Evolutionary conservation across 192 early-diverging fungal genomes (phyloP), one percentile per base, ranked within the genome.

Genomic region (Anaeromyces robustus): DNA sequence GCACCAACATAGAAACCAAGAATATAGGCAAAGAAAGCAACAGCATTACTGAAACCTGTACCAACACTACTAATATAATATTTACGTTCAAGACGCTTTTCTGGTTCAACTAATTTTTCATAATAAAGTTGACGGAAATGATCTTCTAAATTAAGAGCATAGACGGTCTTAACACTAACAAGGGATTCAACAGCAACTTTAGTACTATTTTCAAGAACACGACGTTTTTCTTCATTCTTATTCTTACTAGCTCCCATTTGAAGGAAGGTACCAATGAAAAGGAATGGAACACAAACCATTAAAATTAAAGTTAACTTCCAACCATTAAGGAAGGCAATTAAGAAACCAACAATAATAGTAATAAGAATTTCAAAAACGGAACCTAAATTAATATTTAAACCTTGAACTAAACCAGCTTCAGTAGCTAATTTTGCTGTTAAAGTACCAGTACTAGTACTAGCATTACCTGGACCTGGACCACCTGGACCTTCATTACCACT

Each of bases 101-200:
- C 32, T 34, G 32, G 32, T 7, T 4, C 32, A 7, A 4, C 12
- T 34, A 34, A 34, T 12, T 34, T 4, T 34, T 34, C 32, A 7
- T 34, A 52, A 81, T 79, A 93, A 78, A 52, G 77, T 29, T 81
- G 81, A 14, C 83, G 87, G 86, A 84, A 87, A 80, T 39, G 84
- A 80, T 84, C 85, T 84, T 87, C 90, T 84, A 83, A 90, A 43
- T 84, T 94, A 81, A 95, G 90, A 37, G 92, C 91, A 28, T 91
- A 90, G 5, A 97, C 93, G 0, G 96, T 99, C 59, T 92, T 88
- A 83, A 99, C 93, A 82, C 90, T 91, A 82, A 90, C 86, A 81
- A 99, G 92, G 37, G 92, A 88, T 83, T 99, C 97, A 80, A 92
- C 92, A 3, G 96, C 94, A 11, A 92, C 88, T 83, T 92, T 89